These are phyloP conservation scores for Podochytrium sp. DNA, from an alignment of 192 early-diverging fungal species.

Conservation along the genomic window DNA sequence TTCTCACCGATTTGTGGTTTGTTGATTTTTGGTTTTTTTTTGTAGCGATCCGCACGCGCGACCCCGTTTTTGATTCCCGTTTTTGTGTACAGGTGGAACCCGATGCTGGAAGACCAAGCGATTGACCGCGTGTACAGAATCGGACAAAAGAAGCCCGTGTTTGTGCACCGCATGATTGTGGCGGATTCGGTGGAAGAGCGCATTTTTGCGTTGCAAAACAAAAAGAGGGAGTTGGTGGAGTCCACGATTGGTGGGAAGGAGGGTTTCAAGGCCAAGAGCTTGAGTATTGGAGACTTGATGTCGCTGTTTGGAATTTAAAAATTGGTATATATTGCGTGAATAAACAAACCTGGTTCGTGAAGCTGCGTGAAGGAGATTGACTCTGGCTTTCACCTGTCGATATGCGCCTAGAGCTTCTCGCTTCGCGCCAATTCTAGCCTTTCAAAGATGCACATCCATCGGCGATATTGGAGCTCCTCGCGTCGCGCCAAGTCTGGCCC, in stretches of 20 bases:
- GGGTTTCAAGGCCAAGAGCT: not conserved
- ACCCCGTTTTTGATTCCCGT: not conserved
- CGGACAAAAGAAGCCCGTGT: constrained; percentile 44
- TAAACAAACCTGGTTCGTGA: too few species aligned
- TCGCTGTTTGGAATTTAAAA: not conserved
- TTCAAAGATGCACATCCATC: too few species aligned
- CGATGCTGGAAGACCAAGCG: constrained; percentile 61
- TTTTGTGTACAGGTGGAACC: constrained; percentile 58
- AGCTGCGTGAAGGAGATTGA: too few species aligned
- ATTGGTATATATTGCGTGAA: too few species aligned
- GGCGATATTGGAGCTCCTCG: too few species aligned
- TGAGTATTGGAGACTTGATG: not conserved
- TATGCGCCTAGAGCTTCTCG: too few species aligned
- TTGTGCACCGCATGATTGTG: constrained; percentile 63
- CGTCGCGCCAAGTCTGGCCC: too few species aligned
- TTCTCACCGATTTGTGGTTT: constrained; percentile 49
- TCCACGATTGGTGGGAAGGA: constrained; percentile 25
- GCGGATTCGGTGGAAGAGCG: constrained; percentile 68
- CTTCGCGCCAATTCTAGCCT: too few species aligned
- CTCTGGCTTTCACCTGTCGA: too few species aligned
- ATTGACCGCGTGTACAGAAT: constrained; percentile 71
- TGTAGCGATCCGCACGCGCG: too few species aligned
- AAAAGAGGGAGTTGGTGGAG: constrained; percentile 48
- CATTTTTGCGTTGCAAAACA: constrained; percentile 64
- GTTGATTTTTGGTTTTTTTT: too few species aligned